These are phyloP conservation scores for Aegilops speltoides DNA, from an alignment of 176 grass and related monocot genomes.

Conservation along the genomic window DNA sequence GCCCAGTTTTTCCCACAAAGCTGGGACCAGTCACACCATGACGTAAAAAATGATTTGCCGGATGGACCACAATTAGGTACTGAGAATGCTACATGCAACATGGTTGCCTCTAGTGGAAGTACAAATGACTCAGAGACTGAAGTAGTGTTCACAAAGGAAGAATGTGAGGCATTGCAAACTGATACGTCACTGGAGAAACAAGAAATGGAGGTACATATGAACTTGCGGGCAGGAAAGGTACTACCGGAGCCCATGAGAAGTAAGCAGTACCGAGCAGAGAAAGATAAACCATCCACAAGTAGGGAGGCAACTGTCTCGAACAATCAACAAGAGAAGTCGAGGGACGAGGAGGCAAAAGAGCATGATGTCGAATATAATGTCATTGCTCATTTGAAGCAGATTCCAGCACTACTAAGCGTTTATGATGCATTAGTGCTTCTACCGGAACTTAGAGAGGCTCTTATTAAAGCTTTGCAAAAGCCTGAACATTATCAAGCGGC, in stretches of 20 bases:
- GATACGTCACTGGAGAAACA: not conserved
- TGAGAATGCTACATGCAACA: not conserved
- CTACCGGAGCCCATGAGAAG: not conserved
- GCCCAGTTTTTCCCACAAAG: not conserved
- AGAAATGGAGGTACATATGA: not conserved
- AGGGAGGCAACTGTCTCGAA: too few relatives aligned
- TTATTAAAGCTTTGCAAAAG: too few relatives aligned
- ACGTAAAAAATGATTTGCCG: too few relatives aligned
- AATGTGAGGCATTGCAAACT: not conserved
- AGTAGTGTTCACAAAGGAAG: not conserved
- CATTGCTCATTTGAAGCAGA: too few relatives aligned
- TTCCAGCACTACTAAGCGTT: too few relatives aligned
- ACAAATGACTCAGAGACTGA: not conserved
- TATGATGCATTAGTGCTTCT: too few relatives aligned
- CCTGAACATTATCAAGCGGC: too few relatives aligned
- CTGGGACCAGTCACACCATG: not conserved
- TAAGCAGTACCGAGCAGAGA: not conserved
- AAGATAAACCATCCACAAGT: not conserved
- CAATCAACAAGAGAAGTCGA: too few relatives aligned
- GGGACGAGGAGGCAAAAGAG: too few relatives aligned
- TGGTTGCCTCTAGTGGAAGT: not conserved
- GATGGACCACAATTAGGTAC: too few relatives aligned
- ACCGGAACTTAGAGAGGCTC: too few relatives aligned
- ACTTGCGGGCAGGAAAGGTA: not conserved
- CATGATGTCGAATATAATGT: too few relatives aligned